Base-by-base conservation (phyloP, 352 stramenopile species). In the Poterioochromonas sp. region DNA sequence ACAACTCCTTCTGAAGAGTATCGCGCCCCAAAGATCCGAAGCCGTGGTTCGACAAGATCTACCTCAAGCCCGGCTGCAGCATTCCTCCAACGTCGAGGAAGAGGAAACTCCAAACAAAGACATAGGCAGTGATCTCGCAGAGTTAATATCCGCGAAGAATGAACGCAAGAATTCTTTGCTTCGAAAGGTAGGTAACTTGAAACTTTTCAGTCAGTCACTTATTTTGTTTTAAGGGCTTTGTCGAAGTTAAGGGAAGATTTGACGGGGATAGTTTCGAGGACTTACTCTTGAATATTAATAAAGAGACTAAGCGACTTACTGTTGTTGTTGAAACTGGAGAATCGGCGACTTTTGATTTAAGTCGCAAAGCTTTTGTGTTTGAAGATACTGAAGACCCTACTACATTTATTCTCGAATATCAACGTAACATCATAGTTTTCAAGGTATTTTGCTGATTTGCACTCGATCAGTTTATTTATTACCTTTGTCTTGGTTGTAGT, bases 271-370 rank as follows among this genome's bases (percentile, higher is more conserved):
- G 3, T 35, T 74, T 74, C 40, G 65, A 74, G 40, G 2, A 51
- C 1, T 39, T 74, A 26, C 26, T 40, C 11, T 34, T 74, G 39
- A 54, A 51, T 22, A 35, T 54, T 51, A 22, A 74, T 39, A 35
- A 39, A 58, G 0, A 8, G 1, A 74, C 1, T 35, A 39, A 11
- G 40, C 1, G 1, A 35, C 11, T 69, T 5, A 69, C 29, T 29
- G n/a, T 54, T 1, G 18, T 35, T 1, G 40, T 54, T 35, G 65
- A 51, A 32, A 51, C 39, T 35, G 39, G 37, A 11, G 39, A 51
- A 54, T 5, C 22, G 65, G 29, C 53, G 1, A 12, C 1, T n/a
- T 74, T 74, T 54, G 65, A 74, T 74, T 54, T 74, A 54, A 34
- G 8, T 8, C 15, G 2, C 11, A 54, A 74, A 29, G 12, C 65